These are phyloP conservation scores for Lipomyces lipofer DNA, from an alignment of 805 yeast genomes.

Conservation along the genomic window DNA sequence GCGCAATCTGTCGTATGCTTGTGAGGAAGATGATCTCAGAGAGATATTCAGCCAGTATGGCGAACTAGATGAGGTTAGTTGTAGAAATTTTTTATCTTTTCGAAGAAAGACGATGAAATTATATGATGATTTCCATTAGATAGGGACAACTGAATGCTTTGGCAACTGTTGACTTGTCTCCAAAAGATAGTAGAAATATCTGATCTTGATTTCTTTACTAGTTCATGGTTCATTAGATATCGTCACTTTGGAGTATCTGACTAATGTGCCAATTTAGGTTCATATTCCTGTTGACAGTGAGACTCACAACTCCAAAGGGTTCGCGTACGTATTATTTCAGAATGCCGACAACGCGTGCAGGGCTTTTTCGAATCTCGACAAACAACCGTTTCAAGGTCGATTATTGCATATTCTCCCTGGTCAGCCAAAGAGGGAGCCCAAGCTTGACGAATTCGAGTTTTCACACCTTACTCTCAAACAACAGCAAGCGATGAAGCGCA, in stretches of 20 bases:
- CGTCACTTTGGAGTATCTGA: background rate
- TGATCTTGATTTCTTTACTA: conserved; percentile 8
- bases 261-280: conserved; percentile 43
- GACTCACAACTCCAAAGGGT: conserved; percentile 89
- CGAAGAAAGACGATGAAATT: background rate
- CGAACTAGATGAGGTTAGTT: conserved; percentile 58
- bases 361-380: conserved; percentile 76
- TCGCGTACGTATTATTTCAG: conserved; percentile 78
- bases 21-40: conserved; percentile 76
- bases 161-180: conserved; percentile 31
- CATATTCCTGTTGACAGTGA: conserved; percentile 90
- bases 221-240: background rate
- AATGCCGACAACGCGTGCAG: conserved; percentile 68
- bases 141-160: conserved; percentile 35
- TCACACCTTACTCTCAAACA: conserved; percentile 90
- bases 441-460: conserved; percentile 85
- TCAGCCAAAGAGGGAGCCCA: conserved; percentile 75
- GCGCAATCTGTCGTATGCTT: conserved; percentile 78
- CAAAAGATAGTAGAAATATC: conserved; percentile 29
- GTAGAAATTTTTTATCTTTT: background rate
- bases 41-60: conserved; percentile 70
- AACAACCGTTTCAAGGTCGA: conserved; percentile 91
- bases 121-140: conserved; percentile 31
- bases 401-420: conserved; percentile 86
- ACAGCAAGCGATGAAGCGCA: conserved; percentile 80